Conservation (phyloP, 495 filamentous ascomycete genomes). For the Annulohypoxylon nitens region DNA sequence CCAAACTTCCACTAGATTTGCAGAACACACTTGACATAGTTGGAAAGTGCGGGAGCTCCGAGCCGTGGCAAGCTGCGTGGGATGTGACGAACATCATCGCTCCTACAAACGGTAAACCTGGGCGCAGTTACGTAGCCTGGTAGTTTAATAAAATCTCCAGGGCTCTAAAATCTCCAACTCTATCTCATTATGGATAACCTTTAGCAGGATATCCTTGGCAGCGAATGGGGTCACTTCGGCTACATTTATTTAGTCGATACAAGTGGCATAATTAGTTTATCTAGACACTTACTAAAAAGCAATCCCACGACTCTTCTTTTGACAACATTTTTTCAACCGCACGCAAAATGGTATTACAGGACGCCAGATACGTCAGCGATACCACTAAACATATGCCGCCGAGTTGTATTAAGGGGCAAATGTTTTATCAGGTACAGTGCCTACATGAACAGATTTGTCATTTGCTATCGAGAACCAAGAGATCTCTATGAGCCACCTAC, state of each 20-base stretch:
- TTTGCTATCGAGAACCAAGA: not conserved
- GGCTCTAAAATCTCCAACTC: not conserved
- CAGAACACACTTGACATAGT: not conserved
- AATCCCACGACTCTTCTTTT: constrained; percentile 6
- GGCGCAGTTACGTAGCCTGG: not conserved
- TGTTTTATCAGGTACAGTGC: not conserved
- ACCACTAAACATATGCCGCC: not conserved
- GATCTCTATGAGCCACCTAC: not conserved
- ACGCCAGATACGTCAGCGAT: not conserved
- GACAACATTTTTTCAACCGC: not conserved
- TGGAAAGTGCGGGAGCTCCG: constrained; percentile 13
- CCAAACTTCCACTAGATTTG: not conserved
- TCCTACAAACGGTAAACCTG: not conserved
- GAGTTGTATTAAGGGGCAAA: not conserved
- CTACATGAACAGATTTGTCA: not conserved
- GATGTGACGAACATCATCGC: constrained; percentile 8
- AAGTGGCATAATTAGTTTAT: constrained; percentile 4
- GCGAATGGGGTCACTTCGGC: not conserved
- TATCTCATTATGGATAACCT: not conserved
- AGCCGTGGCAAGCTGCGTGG: constrained; percentile 11
- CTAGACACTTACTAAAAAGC: not conserved
- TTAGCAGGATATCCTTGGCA: constrained; percentile 15
- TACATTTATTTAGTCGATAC: constrained; percentile 1
- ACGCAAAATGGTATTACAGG: constrained; percentile 12
- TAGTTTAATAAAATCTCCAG: too few species aligned